These are phyloP conservation scores for Salix viminalis DNA, from an alignment of 345 rosid genomes.

Conservation along the genomic window DNA sequence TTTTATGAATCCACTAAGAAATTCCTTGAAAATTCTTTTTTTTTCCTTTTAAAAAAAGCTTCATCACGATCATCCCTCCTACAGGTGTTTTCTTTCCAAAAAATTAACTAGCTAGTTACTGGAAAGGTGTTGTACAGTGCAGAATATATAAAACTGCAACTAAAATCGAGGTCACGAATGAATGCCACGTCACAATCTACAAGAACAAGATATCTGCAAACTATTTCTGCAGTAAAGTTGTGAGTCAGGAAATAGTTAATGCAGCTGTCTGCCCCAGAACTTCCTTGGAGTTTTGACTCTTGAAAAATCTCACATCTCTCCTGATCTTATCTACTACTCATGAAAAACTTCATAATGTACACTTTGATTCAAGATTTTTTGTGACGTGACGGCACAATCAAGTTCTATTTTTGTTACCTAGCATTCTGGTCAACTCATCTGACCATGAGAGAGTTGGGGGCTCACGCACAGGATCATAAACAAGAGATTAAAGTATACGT, in stretches of 20 bases:
- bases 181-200: constrained; percentile 10
- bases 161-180: not conserved
- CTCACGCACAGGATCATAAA: not conserved
- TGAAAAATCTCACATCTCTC: not conserved
- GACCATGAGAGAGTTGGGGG: not conserved
- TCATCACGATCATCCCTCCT: too few relatives aligned
- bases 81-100: too few relatives aligned
- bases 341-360: not conserved
- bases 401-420: not conserved
- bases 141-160: not conserved
- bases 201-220: not conserved
- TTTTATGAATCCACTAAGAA: not conserved
- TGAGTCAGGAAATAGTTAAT: not conserved
- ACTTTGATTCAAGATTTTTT: too few relatives aligned
- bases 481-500: constrained; percentile 31
- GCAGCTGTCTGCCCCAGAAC: constrained; percentile 5
- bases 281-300: not conserved
- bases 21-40: not conserved
- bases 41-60: too few relatives aligned
- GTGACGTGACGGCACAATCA: not conserved
- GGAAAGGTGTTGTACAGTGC: not conserved
- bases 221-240: constrained; percentile 1
- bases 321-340: too few relatives aligned
- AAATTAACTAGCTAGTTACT: not conserved
- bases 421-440: not conserved